Conservation (phyloP, 164 flowering plant species). For the Umbellularia californica region DNA sequence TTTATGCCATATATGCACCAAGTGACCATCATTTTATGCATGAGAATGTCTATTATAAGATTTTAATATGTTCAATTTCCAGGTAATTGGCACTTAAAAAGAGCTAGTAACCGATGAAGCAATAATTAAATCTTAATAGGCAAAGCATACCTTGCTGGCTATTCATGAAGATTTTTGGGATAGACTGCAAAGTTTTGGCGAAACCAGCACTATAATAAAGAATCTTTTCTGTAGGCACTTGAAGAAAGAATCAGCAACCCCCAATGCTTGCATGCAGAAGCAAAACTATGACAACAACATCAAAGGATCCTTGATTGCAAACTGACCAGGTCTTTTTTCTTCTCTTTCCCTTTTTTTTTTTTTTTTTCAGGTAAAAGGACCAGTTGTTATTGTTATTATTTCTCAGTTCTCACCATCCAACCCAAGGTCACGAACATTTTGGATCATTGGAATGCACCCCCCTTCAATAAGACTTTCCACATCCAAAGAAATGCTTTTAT, state of each 20-base stretch:
- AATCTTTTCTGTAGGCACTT: not conserved
- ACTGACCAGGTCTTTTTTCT: not conserved
- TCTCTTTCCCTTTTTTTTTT: too few species aligned
- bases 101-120: not conserved
- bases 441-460: constrained; percentile 37
- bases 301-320: not conserved
- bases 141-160: not conserved
- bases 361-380: too few species aligned
- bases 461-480: constrained; percentile 43
- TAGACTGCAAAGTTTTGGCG: not conserved
- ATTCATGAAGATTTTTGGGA: not conserved
- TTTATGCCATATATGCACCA: too few species aligned
- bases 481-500: constrained; percentile 37
- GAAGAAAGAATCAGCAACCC: not conserved
- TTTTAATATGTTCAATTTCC: not conserved
- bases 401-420: not conserved
- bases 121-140: not conserved
- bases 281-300: not conserved
- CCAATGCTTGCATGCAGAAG: not conserved
- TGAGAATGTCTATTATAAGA: not conserved
- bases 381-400: not conserved
- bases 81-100: not conserved
- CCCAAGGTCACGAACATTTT: constrained; percentile 6
- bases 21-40: too few species aligned
- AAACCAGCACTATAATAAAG: not conserved